These are phyloP conservation scores for Melocanna baccifera DNA, from an alignment of 176 grass and related monocot species.

Conservation along the genomic window DNA sequence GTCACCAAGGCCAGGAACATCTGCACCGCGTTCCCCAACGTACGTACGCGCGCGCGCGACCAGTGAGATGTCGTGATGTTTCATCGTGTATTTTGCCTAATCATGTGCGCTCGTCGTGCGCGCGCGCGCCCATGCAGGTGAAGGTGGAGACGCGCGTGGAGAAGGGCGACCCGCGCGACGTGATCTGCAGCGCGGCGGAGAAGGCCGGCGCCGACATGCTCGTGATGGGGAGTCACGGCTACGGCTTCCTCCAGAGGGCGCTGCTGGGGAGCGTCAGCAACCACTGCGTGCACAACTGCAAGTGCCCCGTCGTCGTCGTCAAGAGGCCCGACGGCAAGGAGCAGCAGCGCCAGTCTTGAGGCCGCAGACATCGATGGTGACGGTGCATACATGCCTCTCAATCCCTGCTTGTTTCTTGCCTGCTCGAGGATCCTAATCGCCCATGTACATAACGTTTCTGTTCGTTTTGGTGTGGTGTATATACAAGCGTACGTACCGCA, in stretches of 20 bases:
- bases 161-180: constrained; percentile 10
- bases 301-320: constrained; percentile 15
- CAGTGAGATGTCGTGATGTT: no score
- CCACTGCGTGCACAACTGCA: constrained; percentile 17
- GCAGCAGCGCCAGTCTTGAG: no score
- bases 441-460: not conserved
- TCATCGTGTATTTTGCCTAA: no score
- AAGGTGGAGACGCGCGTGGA: constrained; percentile 11
- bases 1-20: constrained; percentile 1
- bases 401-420: not conserved
- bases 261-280: constrained; percentile 3
- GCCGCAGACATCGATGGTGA: no score
- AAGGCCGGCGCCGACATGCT: constrained; percentile 7
- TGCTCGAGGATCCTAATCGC: not conserved
- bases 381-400: no score
- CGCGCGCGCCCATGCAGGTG: not conserved
- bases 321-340: not conserved
- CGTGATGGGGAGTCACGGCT: constrained; percentile 31
- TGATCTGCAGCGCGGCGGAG: constrained; percentile 13
- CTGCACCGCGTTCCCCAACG: not conserved
- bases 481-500: not conserved
- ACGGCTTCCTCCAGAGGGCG: constrained; percentile 26
- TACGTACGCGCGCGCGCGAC: not conserved
- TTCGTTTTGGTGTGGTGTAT: not conserved
- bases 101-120: no score